Conservation (phyloP, 345 rosid species). For the Brassica cretica region DNA sequence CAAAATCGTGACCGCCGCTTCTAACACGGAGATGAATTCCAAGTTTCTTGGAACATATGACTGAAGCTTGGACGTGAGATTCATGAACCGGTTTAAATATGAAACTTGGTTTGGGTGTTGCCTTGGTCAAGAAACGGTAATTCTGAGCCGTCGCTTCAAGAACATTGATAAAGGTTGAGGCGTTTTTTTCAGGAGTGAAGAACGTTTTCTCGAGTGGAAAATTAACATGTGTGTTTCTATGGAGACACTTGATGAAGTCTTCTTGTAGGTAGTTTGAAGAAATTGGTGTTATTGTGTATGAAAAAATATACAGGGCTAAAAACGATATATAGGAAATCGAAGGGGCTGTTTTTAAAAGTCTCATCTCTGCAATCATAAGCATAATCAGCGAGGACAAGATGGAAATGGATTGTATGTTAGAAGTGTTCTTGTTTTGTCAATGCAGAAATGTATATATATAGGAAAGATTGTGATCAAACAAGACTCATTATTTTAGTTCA, state of each 20-base stretch:
- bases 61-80: constrained; percentile 60
- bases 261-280: constrained; percentile 32
- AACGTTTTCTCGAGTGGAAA: constrained; percentile 30
- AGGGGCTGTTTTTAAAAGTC: not conserved
- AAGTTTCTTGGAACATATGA: constrained; percentile 51
- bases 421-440: not conserved
- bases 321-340: constrained; percentile 12
- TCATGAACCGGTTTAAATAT: constrained; percentile 50
- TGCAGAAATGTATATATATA: not conserved
- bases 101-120: constrained; percentile 54
- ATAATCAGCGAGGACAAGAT: not conserved
- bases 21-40: constrained; percentile 52
- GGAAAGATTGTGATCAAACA: not conserved
- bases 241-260: constrained; percentile 45
- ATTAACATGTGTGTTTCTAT: constrained; percentile 32
- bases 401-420: not conserved
- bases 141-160: constrained; percentile 42
- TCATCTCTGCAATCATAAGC: constrained; percentile 8
- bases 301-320: constrained; percentile 28
- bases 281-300: constrained; percentile 1
- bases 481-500: not conserved
- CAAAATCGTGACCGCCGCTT: constrained; percentile 70
- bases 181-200: constrained; percentile 18
- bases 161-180: not conserved
- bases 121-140: constrained; percentile 39